These are phyloP conservation scores for Cladophialophora immunda DNA, from an alignment of 2,329 filamentous ascomycete species.

Conservation along the genomic window DNA sequence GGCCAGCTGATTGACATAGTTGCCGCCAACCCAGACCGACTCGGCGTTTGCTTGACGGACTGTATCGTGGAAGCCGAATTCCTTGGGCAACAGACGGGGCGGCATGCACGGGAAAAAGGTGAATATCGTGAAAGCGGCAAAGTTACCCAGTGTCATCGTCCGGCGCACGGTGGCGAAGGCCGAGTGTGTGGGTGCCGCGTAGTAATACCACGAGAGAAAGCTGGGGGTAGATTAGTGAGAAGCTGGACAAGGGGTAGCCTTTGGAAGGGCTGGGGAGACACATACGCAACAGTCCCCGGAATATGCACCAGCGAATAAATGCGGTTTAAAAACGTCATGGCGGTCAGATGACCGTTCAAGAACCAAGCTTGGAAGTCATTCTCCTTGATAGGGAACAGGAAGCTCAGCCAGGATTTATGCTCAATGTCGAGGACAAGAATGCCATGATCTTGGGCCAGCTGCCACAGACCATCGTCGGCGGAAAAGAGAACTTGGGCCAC, in stretches of 20 bases:
- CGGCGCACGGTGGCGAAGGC: slow-evolving; percentile 66
- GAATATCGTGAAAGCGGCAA: slow-evolving; percentile 68
- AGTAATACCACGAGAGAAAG: slow-evolving; percentile 55
- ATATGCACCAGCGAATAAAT: slow-evolving; percentile 62
- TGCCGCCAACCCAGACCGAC: slow-evolving; percentile 63
- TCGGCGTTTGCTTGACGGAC: slow-evolving; percentile 65
- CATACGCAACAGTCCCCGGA: slow-evolving; percentile 60
- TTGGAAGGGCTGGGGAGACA: slow-evolving; percentile 13
- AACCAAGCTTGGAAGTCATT: slow-evolving; percentile 57
- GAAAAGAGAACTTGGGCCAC: slow-evolving; percentile 62
- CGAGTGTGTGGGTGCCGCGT: slow-evolving; percentile 52
- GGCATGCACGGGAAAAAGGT: slow-evolving; percentile 73
- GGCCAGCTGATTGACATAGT: slow-evolving; percentile 66
- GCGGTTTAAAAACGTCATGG: slow-evolving; percentile 59
- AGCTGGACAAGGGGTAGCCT: neutral
- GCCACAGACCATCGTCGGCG: slow-evolving; percentile 55
- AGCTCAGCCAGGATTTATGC: slow-evolving; percentile 45
- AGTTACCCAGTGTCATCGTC: slow-evolving; percentile 70
- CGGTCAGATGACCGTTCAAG: slow-evolving; percentile 51
- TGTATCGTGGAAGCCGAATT: slow-evolving; percentile 69
- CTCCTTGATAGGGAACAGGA: slow-evolving; percentile 53
- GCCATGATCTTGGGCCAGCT: slow-evolving; percentile 56
- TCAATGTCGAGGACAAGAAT: slow-evolving; percentile 35
- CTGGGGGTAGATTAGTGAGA: slow-evolving; percentile 44
- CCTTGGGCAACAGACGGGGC: slow-evolving; percentile 66